A percentile compares a stretch with the other conserved stretches of the same genome.
Evolutionary conservation across 139 green algal species (phyloP).

Genomic region (Chlamydomonas sp.): DNA sequence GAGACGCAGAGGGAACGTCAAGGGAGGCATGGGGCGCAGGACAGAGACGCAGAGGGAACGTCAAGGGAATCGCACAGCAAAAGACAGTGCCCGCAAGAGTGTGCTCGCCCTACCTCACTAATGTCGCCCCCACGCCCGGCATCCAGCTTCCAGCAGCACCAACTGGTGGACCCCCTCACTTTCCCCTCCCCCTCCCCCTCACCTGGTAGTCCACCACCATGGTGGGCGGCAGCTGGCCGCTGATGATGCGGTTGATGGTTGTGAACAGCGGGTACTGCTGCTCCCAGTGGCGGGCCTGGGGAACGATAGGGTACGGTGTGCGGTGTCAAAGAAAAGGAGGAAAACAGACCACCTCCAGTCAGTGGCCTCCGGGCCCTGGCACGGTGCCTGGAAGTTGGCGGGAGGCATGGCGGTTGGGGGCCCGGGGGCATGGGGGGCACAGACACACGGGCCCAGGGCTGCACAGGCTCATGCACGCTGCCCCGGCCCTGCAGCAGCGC

Average conservation of each 20-base stretch:
- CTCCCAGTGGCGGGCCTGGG: conserved; percentile 59
- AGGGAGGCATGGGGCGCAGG: background rate
- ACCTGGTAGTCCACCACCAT: conserved; percentile 53
- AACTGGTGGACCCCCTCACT: background rate
- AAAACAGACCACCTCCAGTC: no score
- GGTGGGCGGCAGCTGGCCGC: conserved; percentile 43
- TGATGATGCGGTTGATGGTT: conserved; percentile 75
- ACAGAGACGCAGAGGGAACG: background rate
- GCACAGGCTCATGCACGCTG: no score
- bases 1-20: background rate
- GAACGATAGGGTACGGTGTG: conserved; percentile 25
- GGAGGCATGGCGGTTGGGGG: no score
- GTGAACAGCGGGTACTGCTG: conserved; percentile 79
- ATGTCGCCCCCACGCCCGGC: no score
- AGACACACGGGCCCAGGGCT: no score
- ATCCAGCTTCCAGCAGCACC: background rate
- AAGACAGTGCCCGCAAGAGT: no score
- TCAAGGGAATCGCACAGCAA: background rate
- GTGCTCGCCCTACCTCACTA: no score
- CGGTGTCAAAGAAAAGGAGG: no score
- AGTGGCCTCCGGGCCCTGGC: no score
- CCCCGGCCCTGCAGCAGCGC: background rate
- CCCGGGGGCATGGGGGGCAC: no score
- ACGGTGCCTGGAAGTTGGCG: no score
- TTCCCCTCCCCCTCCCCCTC: background rate